Percentiles rank a stretch among this genome's conserved stretches.
phyloP scores from a whole-genome alignment of 768 basidiomycete species.

The Pleurotus tuber-regium region DNA sequence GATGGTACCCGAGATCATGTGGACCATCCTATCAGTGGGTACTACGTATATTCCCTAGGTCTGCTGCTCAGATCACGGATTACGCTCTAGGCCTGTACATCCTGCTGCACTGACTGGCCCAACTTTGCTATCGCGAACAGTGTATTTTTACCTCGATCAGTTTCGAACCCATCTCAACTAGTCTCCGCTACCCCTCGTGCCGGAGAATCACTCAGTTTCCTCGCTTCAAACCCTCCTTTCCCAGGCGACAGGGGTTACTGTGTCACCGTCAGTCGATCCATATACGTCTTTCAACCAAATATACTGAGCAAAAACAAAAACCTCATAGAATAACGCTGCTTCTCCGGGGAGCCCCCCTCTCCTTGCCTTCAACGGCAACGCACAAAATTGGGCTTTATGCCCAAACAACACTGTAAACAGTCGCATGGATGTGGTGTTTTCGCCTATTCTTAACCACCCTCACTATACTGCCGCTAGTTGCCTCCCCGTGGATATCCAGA shows the following conservation, averaged over 20 bases:
- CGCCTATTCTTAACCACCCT: slow-evolving; percentile 40
- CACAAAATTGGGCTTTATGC: slow-evolving; percentile 42
- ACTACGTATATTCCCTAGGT: not conserved
- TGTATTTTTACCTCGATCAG: slow-evolving; percentile 37
- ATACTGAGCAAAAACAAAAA: not conserved
- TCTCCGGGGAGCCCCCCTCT: slow-evolving; percentile 26
- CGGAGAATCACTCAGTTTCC: slow-evolving; percentile 42
- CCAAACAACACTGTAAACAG: slow-evolving; percentile 39
- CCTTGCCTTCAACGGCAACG: slow-evolving; percentile 37
- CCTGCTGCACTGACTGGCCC: slow-evolving; percentile 44
- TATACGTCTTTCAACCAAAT: slow-evolving; percentile 12
- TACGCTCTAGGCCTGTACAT: slow-evolving; percentile 32
- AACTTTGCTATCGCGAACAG: slow-evolving; percentile 35
- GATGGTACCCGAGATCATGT: slow-evolving; percentile 35
- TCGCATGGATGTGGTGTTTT: slow-evolving; percentile 39
- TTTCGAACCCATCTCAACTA: slow-evolving; percentile 32
- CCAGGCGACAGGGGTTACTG: slow-evolving; percentile 41
- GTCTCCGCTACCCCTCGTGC: slow-evolving; percentile 37
- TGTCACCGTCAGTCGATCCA: slow-evolving; percentile 30
- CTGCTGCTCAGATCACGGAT: not conserved
- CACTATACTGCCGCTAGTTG: slow-evolving; percentile 37
- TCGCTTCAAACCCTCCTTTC: slow-evolving; percentile 42
- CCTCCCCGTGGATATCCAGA: slow-evolving; percentile 35
- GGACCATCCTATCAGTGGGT: slow-evolving; percentile 40
- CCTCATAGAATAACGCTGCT: slow-evolving; percentile 8